A percentile compares a stretch with the other conserved stretches of the same genome.
phyloP scores from a whole-genome alignment of 495 filamentous ascomycete genomes.

The Penicillium bialowiezense region DNA sequence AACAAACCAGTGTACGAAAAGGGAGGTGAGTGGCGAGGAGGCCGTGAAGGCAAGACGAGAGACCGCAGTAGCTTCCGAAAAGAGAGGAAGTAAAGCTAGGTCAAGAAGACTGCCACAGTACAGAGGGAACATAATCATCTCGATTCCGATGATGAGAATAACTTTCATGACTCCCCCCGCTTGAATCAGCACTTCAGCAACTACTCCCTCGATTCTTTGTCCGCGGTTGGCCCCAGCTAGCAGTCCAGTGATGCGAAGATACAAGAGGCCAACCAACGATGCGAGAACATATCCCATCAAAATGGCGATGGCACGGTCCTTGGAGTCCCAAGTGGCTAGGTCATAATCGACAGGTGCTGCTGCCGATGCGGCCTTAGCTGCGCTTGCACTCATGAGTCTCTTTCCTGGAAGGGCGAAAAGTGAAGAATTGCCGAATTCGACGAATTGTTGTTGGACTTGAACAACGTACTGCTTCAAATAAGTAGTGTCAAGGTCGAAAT shows the following conservation, averaged over 20 bases:
- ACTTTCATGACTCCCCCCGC: constrained; percentile 97
- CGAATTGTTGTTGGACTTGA: constrained; percentile 20
- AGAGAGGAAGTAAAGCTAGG: constrained; percentile 82
- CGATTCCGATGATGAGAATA: constrained; percentile 96
- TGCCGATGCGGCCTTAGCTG: constrained; percentile 17
- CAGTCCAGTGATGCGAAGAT: constrained; percentile 66
- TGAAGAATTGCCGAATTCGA: constrained; percentile 15
- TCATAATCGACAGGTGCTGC: constrained; percentile 49
- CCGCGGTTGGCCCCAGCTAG: constrained; percentile 62
- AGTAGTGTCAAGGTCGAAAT: constrained; percentile 13
- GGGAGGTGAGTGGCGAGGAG: constrained; percentile 74
- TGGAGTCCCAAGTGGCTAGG: constrained; percentile 72
- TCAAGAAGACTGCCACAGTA: constrained; percentile 94
- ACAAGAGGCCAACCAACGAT: constrained; percentile 68
- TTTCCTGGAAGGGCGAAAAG: constrained; percentile 22
- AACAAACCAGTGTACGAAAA: constrained; percentile 98
- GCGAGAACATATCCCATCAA: constrained; percentile 76
- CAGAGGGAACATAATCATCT: constrained; percentile 96
- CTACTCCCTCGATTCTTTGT: constrained; percentile 69
- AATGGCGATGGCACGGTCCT: constrained; percentile 77
- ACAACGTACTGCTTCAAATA: constrained; percentile 11
- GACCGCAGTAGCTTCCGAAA: constrained; percentile 70
- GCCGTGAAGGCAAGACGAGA: constrained; percentile 74
- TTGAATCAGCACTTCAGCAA: constrained; percentile 84
- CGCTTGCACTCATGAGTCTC: constrained; percentile 25